A percentile compares a stretch with the other conserved stretches of the same genome.
Conservation (phyloP, 331 rosid genomes). For the Phaseolus coccineus region DNA sequence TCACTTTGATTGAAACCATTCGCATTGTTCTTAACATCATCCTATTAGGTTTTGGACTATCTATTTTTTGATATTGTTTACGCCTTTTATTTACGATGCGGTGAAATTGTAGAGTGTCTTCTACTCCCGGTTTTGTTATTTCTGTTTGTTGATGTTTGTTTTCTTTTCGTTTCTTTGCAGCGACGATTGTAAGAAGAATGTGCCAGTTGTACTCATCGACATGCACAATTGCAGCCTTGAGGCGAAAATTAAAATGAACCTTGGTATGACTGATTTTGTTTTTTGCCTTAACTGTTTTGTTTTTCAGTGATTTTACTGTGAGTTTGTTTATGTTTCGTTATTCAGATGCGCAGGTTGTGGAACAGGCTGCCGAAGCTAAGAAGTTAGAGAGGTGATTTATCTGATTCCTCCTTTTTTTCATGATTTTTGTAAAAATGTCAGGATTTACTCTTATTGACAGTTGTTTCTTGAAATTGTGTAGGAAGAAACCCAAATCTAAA, state of each 20-base stretch:
- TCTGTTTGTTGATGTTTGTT: not conserved
- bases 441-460: not conserved
- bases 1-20: not conserved
- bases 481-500: constrained; percentile 63
- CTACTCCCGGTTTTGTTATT: not conserved
- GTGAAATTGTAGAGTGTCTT: not conserved
- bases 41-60: not conserved
- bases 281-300: not conserved
- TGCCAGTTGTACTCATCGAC: constrained; percentile 77
- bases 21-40: not conserved
- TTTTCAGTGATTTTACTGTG: not conserved
- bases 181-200: constrained; percentile 77
- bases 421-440: not conserved
- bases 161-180: constrained; percentile 45
- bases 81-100: not conserved
- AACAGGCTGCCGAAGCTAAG: constrained; percentile 56
- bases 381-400: constrained; percentile 60
- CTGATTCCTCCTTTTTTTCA: no score
- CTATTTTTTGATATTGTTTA: not conserved
- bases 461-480: constrained; percentile 18
- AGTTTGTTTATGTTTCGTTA: not conserved
- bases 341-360: constrained; percentile 80
- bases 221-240: constrained; percentile 90
- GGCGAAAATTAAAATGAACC: constrained; percentile 81
- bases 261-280: constrained; percentile 46